A percentile compares a stretch with the other conserved stretches of the same genome.
Conservation (phyloP, 2,329 filamentous ascomycete species). For the Teratosphaeriaceae sp. region DNA sequence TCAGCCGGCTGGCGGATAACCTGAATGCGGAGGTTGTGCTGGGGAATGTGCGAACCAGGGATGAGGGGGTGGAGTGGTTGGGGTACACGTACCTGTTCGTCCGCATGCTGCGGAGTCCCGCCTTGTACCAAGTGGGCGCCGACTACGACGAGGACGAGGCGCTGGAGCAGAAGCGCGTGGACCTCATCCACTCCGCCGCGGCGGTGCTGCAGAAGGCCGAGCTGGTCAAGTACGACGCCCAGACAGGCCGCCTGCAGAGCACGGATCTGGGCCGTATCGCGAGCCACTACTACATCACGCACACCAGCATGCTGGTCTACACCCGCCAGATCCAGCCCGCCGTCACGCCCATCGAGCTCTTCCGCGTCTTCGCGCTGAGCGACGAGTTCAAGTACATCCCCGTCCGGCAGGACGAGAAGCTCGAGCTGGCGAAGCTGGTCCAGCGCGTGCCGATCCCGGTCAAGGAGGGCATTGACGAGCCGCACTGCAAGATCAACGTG, state of each 20-base stretch:
- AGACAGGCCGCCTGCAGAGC: constrained; percentile 76
- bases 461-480: constrained; percentile 95
- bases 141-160: constrained; percentile 92
- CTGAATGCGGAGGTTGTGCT: constrained; percentile 94
- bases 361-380: constrained; percentile 91
- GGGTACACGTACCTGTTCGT: constrained; percentile 98
- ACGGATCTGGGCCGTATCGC: constrained; percentile 94
- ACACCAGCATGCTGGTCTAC: constrained; percentile 95
- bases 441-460: constrained; percentile 89
- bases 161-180: constrained; percentile 94
- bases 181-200: constrained; percentile 91
- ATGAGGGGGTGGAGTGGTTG: constrained; percentile 98
- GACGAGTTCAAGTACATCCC: constrained; percentile 99
- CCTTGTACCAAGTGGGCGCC: constrained; percentile 88
- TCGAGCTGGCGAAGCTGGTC: constrained; percentile 88
- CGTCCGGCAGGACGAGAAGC: constrained; percentile 93
- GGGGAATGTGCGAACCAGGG: constrained; percentile 82
- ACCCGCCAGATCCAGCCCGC: constrained; percentile 91
- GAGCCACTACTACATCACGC: constrained; percentile 97
- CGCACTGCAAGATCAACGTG: constrained; percentile 97
- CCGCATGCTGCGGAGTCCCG: constrained; percentile 92
- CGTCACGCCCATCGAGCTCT: constrained; percentile 89
- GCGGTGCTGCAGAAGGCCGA: constrained; percentile 79
- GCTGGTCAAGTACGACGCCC: constrained; percentile 92
- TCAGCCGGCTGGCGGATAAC: constrained; percentile 89